phyloP scores from a whole-genome alignment of 2,329 filamentous ascomycete genomes.

The Tolypocladium capitatum region DNA sequence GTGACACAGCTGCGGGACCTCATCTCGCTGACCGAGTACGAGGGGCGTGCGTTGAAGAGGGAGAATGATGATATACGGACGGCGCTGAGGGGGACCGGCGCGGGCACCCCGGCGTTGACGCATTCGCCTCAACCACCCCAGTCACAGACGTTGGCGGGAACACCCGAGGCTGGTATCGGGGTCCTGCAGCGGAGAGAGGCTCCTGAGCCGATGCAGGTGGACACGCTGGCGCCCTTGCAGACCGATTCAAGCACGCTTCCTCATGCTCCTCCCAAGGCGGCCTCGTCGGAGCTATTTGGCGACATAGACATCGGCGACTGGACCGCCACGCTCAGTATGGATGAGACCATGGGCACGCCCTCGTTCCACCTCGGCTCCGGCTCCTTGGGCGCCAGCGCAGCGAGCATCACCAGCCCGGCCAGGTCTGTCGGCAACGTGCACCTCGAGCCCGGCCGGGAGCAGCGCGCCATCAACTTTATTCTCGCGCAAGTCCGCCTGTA shows the following conservation, averaged over 20 bases:
- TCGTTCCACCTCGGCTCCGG: slow-evolving; percentile 26
- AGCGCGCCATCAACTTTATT: slow-evolving; percentile 38
- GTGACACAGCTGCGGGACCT: slow-evolving; percentile 31
- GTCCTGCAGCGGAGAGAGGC: background rate
- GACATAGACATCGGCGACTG: slow-evolving; percentile 24
- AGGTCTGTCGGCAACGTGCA: slow-evolving; percentile 10
- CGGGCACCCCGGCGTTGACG: background rate
- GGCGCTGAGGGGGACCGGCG: slow-evolving; percentile 16
- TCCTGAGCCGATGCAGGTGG: background rate
- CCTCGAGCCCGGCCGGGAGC: slow-evolving; percentile 25
- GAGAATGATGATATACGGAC: slow-evolving; percentile 31
- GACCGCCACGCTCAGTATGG: slow-evolving; percentile 26
- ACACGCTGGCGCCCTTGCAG: background rate
- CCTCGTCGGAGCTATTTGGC: slow-evolving; percentile 15
- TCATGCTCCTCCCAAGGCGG: background rate
- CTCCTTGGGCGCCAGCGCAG: slow-evolving; percentile 8
- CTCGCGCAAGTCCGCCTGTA: slow-evolving; percentile 27
- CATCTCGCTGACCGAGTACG: slow-evolving; percentile 28
- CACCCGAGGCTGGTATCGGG: background rate
- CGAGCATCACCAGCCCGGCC: slow-evolving; percentile 7
- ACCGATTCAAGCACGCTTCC: background rate
- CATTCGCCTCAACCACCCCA: no score
- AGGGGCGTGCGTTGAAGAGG: slow-evolving; percentile 20
- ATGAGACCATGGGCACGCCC: slow-evolving; percentile 27
- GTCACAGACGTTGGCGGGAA: background rate